Base-by-base conservation (phyloP, 345 rosid species). In the Passiflora organensis region DNA sequence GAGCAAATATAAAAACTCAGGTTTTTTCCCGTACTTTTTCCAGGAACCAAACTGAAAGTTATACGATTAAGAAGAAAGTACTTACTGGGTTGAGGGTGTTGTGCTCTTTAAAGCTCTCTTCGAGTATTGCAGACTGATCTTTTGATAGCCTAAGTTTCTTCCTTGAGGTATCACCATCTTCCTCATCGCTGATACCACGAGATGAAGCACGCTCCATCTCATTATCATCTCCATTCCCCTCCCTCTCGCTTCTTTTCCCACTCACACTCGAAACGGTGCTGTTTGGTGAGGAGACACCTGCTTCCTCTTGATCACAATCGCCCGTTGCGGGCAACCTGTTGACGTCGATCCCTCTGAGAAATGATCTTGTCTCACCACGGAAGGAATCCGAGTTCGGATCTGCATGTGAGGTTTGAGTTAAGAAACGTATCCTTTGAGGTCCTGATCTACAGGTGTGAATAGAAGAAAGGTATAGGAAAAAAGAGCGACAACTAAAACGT, bases 51-150 rank as follows among this genome's bases (percentile, higher is more conserved):
- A 47, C 37, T 64, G 19, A 32, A 23, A 18, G 37, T 10, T 11
- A 11, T 38, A 15, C 2, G 12, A 6, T 17, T 15, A 21, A 16
- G n/a, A 1, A 10, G 11, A 13, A n/a, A n/a, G n/a, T 8, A 78
- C 82, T 72, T 79, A 91, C 98, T 1, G 96, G 99, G 59, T 89
- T 94, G 51, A 94, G 99, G 65, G 99, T 94, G 72, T 68, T 87
- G 69, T 94, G 89, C 36, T 94, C 96, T 53, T 86, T 90, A 61
- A 94, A 94, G 76, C 83, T 89, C 46, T 87, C 97, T 69, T 94
- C 99, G 2, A 94, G 89, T 68, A 85, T 72, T 49, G 93, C 91
- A 43, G 99, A 82, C 76, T 94, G 99, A 59, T 87, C 97, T 78
- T 85, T 89, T 5, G 96, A 83, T 10, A 94, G 76, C 67, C 99